A percentile compares a stretch with the other conserved stretches of the same genome.
These are phyloP conservation scores for Sedum album DNA, from an alignment of 164 flowering plant species.

Conservation along the genomic window DNA sequence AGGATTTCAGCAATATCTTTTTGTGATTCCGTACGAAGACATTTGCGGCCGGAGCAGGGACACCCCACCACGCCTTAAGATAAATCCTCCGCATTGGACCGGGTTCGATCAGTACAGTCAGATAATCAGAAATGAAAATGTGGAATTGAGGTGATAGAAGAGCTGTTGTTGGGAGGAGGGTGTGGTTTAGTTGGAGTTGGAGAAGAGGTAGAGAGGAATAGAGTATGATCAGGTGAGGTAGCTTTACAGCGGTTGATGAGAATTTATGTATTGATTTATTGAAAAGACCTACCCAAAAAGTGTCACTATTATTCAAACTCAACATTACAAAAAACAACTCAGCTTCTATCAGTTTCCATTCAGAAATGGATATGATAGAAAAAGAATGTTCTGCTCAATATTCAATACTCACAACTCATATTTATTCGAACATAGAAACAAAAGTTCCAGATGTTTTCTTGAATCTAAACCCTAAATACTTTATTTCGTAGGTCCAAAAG, in stretches of 20 bases:
- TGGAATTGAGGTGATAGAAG: neutral
- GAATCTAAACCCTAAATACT: neutral
- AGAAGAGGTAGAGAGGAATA: neutral
- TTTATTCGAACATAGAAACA: no score
- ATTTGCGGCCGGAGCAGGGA: slow-evolving; percentile 22
- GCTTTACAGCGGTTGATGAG: neutral
- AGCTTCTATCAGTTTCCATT: neutral
- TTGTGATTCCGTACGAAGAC: slow-evolving; percentile 20
- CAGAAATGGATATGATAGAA: neutral
- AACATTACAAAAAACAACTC: neutral
- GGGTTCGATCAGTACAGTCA: no score
- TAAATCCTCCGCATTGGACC: slow-evolving; percentile 14
- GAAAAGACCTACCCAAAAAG: neutral
- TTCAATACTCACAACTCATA: no score
- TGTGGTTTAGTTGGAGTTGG: neutral
- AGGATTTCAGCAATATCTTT: slow-evolving; percentile 41
- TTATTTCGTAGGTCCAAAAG: neutral
- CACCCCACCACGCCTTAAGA: slow-evolving; percentile 15
- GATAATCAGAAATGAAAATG: neutral
- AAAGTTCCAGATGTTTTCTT: no score
- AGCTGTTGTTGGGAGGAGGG: neutral
- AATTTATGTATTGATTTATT: neutral
- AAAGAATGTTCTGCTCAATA: no score
- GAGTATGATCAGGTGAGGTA: neutral
- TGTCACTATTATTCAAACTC: neutral